Conservation (phyloP, 257 asterid species). For the Solanum sitiens region DNA sequence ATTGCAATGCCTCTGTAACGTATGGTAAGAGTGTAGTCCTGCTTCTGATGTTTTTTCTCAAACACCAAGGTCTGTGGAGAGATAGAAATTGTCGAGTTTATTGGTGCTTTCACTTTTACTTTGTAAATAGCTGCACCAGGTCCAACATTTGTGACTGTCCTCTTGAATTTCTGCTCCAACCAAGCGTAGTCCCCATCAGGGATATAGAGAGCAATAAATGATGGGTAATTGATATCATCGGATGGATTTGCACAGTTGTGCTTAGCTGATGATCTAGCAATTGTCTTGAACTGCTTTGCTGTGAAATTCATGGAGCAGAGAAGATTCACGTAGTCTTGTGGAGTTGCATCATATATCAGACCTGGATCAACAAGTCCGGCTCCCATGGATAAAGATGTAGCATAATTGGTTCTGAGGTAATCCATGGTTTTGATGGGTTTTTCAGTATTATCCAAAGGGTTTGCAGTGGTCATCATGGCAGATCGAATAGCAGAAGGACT, state of each 20-base stretch:
- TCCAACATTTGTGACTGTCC: constrained; percentile 16
- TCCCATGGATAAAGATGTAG: constrained; percentile 10
- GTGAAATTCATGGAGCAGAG: constrained; percentile 13
- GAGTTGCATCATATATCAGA: constrained; percentile 3
- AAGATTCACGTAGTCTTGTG: constrained; percentile 12
- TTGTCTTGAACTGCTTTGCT: not conserved
- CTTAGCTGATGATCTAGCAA: not conserved
- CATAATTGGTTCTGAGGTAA: not conserved
- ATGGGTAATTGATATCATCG: constrained; percentile 3
- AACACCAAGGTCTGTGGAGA: not conserved
- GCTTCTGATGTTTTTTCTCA: not conserved
- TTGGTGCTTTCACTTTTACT: not conserved
- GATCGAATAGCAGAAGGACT: not conserved
- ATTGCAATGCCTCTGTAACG: not conserved
- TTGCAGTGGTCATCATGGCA: not conserved
- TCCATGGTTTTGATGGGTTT: not conserved
- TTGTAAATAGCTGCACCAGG: not conserved
- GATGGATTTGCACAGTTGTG: constrained; percentile 6
- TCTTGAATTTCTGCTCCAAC: not conserved
- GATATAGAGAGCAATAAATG: not conserved
- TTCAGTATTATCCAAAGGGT: not conserved
- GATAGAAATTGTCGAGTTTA: not conserved
- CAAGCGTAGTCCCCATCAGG: not conserved
- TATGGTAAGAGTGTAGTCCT: not conserved
- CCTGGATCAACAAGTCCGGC: constrained; percentile 10